Evolutionary conservation across 169 alveolate species (phyloP).

Genomic region (Toxoplasma gondii): DNA sequence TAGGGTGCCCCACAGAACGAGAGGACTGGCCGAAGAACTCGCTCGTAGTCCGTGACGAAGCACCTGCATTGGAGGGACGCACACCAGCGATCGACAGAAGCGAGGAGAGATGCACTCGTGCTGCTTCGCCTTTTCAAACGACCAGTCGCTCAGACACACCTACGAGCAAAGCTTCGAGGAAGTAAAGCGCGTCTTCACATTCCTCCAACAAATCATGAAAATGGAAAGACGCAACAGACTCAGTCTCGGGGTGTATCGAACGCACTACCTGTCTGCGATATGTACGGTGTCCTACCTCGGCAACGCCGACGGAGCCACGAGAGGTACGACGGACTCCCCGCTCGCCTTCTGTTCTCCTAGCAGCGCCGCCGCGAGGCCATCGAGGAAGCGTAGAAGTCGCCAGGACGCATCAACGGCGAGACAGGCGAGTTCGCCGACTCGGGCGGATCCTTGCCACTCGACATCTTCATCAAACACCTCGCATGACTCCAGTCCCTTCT

Average conservation of each 20-base stretch:
- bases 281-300: slow-evolving; percentile 2
- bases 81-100: background rate
- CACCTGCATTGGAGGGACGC: background rate
- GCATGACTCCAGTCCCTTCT: background rate
- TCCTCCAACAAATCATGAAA: no score
- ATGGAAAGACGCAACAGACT: no score
- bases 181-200: background rate
- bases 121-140: no score
- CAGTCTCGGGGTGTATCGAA: no score
- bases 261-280: no score
- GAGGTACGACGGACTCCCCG: background rate
- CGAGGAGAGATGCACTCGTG: no score
- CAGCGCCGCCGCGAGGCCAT: background rate
- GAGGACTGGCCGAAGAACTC: slow-evolving; percentile 12
- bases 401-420: slow-evolving; percentile 24
- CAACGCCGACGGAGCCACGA: background rate
- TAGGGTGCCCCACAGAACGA: slow-evolving; percentile 14
- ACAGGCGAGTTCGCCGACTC: slow-evolving; percentile 8
- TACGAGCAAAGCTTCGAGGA: no score
- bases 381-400: slow-evolving; percentile 21
- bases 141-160: no score
- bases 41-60: slow-evolving; percentile 4
- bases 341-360: no score
- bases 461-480: background rate
- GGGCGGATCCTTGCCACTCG: background rate